A percentile compares a stretch with the other conserved stretches of the same genome.
phyloP scores from a whole-genome alignment of 2,329 filamentous ascomycete species.

The Ophioceras dolichostomum region DNA sequence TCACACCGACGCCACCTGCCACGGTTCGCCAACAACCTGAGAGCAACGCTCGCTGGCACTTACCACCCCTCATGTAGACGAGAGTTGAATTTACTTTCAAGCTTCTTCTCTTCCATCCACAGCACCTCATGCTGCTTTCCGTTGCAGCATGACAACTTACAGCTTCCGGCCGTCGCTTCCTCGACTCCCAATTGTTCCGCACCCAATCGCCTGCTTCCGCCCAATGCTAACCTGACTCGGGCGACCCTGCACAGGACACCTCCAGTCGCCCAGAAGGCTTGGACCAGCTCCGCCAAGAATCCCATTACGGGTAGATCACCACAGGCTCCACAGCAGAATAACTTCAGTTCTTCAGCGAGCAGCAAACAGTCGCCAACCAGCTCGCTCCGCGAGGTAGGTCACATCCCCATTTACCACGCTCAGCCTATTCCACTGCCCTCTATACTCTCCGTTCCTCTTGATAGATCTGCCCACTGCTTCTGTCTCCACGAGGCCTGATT shows the following conservation, averaged over 20 bases:
- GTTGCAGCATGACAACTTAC: too few relatives aligned
- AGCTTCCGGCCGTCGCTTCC: too few relatives aligned
- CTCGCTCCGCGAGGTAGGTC: constrained; percentile 18
- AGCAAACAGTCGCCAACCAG: constrained; percentile 12
- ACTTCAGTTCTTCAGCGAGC: constrained; percentile 7
- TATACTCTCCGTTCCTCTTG: not conserved
- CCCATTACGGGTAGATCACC: constrained; percentile 15
- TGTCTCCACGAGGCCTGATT: too few relatives aligned
- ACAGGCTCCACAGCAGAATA: constrained; percentile 11
- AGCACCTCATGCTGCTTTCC: not conserved
- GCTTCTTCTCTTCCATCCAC: constrained; percentile 2
- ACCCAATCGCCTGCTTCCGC: constrained; percentile 1
- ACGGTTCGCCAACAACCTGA: too few relatives aligned
- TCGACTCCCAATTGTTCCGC: not conserved
- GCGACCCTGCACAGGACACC: constrained; percentile 13
- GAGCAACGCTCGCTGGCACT: too few relatives aligned
- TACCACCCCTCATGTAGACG: too few relatives aligned
- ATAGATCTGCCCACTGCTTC: too few relatives aligned
- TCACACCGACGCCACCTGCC: too few relatives aligned
- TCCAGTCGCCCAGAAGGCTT: constrained; percentile 16
- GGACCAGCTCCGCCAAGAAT: constrained; percentile 19
- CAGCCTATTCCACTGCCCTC: constrained; percentile 3
- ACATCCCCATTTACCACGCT: constrained; percentile 2
- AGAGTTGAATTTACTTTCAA: constrained; percentile 4
- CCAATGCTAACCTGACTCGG: constrained; percentile 1